Evolutionary conservation across 1,139 yeast genomes (phyloP).

Genomic region (Geotrichum aggregatum): DNA sequence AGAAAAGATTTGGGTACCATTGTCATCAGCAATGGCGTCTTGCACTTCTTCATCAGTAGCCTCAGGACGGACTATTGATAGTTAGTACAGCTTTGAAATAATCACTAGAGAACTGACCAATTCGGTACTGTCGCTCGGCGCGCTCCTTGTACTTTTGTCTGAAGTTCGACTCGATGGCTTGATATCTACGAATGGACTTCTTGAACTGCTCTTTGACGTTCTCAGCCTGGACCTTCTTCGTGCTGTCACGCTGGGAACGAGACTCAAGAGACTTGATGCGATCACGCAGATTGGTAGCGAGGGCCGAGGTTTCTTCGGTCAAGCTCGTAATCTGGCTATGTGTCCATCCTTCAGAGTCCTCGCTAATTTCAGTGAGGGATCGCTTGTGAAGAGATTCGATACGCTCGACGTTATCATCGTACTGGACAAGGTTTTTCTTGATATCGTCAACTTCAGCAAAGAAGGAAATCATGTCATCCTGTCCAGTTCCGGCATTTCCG

Average conservation of each 20-base stretch:
- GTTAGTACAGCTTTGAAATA: constrained; percentile 3
- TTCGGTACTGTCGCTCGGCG: constrained; percentile 88
- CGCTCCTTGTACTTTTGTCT: constrained; percentile 79
- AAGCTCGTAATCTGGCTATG: constrained; percentile 75
- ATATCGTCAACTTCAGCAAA: constrained; percentile 81
- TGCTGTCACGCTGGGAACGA: constrained; percentile 62
- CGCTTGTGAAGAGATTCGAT: constrained; percentile 79
- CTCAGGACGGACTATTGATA: constrained; percentile 68
- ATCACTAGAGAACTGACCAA: constrained; percentile 33
- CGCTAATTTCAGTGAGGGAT: constrained; percentile 79
- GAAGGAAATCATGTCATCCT: constrained; percentile 64
- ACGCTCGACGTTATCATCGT: constrained; percentile 69
- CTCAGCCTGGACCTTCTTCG: constrained; percentile 88
- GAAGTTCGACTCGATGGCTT: constrained; percentile 81
- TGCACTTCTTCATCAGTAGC: constrained; percentile 82
- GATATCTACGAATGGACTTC: constrained; percentile 79
- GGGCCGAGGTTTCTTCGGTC: constrained; percentile 71
- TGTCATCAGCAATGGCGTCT: constrained; percentile 65
- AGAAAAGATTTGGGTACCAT: constrained; percentile 86
- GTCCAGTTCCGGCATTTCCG: constrained; percentile 22
- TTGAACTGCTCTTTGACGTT: constrained; percentile 81
- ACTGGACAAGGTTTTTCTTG: constrained; percentile 75
- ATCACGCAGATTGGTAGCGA: constrained; percentile 69
- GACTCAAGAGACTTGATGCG: constrained; percentile 76
- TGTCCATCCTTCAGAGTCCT: constrained; percentile 66